Conservation (phyloP, 2,329 filamentous ascomycete genomes). For the Arthroderma sp. region DNA sequence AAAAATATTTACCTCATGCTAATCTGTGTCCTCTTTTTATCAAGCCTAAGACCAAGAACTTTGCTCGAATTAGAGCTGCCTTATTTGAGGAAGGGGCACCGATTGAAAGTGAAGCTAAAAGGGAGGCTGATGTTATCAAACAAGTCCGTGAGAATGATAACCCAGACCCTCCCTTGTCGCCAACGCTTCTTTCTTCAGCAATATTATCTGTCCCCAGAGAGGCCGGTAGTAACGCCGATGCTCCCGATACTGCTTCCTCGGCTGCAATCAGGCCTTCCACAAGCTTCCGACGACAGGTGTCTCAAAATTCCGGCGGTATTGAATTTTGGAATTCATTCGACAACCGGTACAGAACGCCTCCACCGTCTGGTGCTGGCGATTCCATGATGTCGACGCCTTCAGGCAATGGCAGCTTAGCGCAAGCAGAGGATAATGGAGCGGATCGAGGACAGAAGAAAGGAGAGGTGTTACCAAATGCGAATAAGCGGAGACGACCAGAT, state of each 20-base stretch:
- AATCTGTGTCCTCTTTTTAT: conserved; percentile 1
- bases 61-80: conserved; percentile 81
- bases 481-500: conserved; percentile 65
- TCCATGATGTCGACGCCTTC: conserved; percentile 28
- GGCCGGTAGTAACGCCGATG: no score
- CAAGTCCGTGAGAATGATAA: conserved; percentile 86
- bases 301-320: conserved; percentile 57
- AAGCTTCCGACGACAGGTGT: conserved; percentile 62
- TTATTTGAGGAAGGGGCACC: conserved; percentile 79
- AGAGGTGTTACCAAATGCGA: not conserved
- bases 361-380: conserved; percentile 38
- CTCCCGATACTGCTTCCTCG: conserved; percentile 4
- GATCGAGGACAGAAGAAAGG: not conserved
- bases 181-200: conserved; percentile 35
- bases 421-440: conserved; percentile 2
- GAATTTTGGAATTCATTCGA: conserved; percentile 73
- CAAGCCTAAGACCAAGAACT: conserved; percentile 90
- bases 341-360: conserved; percentile 52
- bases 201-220: no score
- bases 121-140: conserved; percentile 88
- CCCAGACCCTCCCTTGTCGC: conserved; percentile 36
- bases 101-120: conserved; percentile 72
- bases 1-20: not conserved
- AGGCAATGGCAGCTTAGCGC: conserved; percentile 16
- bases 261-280: conserved; percentile 36